Conservation (phyloP, 306 rosid species). For the Cucurbita ficifolia region DNA sequence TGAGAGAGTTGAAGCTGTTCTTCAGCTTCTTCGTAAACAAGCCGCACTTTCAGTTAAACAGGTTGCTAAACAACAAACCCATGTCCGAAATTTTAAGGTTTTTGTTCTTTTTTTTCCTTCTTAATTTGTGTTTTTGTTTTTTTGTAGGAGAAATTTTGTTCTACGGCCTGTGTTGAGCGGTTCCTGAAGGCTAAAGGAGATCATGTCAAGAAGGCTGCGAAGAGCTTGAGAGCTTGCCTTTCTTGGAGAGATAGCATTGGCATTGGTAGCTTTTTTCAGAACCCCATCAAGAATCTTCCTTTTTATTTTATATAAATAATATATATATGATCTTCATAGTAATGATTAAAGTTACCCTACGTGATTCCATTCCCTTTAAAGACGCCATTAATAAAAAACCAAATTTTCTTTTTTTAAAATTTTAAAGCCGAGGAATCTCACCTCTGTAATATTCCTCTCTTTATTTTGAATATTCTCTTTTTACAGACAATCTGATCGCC, state of each 20-base stretch:
- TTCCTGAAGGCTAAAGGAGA: slow-evolving; percentile 75
- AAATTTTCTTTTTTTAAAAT: no score
- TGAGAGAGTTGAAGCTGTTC: slow-evolving; percentile 58
- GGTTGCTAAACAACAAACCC: slow-evolving; percentile 20
- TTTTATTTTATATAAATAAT: slow-evolving; percentile 20
- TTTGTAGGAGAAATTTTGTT: slow-evolving; percentile 81
- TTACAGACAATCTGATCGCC: slow-evolving; percentile 66
- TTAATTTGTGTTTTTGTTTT: neutral
- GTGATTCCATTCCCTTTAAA: neutral
- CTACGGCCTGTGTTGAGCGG: slow-evolving; percentile 63
- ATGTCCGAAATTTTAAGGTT: neutral
- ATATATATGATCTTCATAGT: slow-evolving; percentile 17
- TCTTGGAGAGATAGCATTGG: slow-evolving; percentile 85
- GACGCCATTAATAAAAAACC: neutral
- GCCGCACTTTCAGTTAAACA: slow-evolving; percentile 64
- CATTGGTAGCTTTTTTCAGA: slow-evolving; percentile 33
- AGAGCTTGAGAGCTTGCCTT: slow-evolving; percentile 79
- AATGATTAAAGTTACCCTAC: slow-evolving; percentile 37
- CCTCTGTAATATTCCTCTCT: neutral
- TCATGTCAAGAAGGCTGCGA: slow-evolving; percentile 77
- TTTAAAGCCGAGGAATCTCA: no score
- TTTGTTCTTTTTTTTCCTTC: neutral
- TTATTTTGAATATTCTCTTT: neutral
- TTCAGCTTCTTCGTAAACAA: slow-evolving; percentile 66
- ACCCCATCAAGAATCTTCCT: slow-evolving; percentile 41